Evolutionary conservation across 129 eudicot species (phyloP).

Genomic region (Smallanthus sonchifolius): DNA sequence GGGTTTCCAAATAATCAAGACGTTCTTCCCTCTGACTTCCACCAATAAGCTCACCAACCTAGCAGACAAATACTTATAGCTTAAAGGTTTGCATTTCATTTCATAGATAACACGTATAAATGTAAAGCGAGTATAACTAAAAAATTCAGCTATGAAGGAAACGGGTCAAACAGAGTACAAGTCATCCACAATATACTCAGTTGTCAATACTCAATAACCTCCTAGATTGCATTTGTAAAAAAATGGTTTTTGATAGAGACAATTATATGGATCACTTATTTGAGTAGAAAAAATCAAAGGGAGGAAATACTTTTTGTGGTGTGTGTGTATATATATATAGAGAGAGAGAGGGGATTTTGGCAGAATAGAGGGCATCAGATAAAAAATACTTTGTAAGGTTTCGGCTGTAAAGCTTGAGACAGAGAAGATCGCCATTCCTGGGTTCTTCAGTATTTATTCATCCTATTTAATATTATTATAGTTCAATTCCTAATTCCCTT

Average conservation of each 20-base stretch:
- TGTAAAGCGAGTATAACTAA: not conserved
- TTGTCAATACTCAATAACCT: not conserved
- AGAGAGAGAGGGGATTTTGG: not conserved
- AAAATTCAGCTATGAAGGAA: not conserved
- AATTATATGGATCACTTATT: not conserved
- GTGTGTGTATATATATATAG: no score
- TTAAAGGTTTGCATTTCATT: not conserved
- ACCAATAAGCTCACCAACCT: conserved; percentile 99
- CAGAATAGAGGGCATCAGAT: not conserved
- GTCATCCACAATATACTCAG: no score
- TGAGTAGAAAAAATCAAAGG: not conserved
- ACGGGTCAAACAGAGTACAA: not conserved
- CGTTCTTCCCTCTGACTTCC: conserved; percentile 99
- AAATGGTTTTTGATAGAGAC: not conserved
- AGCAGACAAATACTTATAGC: conserved; percentile 4
- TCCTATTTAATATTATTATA: not conserved
- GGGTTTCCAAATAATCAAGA: conserved; percentile 64
- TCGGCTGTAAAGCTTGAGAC: not conserved
- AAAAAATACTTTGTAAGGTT: not conserved
- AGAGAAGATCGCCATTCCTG: not conserved
- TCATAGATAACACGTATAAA: not conserved
- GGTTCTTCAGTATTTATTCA: not conserved
- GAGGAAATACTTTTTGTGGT: no score
- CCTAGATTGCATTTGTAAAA: not conserved
- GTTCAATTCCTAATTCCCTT: not conserved